Evolutionary conservation across 768 basidiomycete genomes (phyloP).

Genomic region (Tubosaeta brunneosetosa): DNA sequence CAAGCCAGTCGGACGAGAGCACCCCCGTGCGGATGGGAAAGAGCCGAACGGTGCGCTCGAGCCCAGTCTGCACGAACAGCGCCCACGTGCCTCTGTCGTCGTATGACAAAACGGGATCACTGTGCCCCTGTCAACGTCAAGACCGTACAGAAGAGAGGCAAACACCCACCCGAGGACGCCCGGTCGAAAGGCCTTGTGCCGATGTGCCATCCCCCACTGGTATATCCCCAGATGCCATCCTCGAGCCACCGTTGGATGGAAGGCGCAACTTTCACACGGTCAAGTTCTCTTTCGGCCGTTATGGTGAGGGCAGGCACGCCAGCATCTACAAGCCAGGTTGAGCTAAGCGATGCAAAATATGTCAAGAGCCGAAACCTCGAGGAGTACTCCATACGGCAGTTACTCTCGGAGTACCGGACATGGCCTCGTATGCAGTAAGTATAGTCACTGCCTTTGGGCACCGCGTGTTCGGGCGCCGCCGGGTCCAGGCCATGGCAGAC

Average conservation of each 20-base stretch:
- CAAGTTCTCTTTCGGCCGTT: too few relatives aligned
- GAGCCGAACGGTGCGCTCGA: conserved; percentile 67
- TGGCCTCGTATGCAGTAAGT: too few relatives aligned
- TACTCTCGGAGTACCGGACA: too few relatives aligned
- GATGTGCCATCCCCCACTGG: conserved; percentile 18
- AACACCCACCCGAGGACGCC: conserved; percentile 18
- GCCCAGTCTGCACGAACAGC: conserved; percentile 61
- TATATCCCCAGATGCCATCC: conserved; percentile 14
- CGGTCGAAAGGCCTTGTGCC: conserved; percentile 14
- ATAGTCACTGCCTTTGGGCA: too few relatives aligned
- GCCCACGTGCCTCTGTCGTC: conserved; percentile 26
- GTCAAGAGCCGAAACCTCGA: too few relatives aligned
- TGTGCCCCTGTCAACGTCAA: conserved; percentile 19
- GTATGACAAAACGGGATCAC: conserved; percentile 58
- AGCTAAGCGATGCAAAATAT: too few relatives aligned
- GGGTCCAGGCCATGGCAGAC: too few relatives aligned
- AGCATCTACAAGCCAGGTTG: too few relatives aligned
- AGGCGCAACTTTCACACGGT: too few relatives aligned
- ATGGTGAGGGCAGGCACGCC: too few relatives aligned
- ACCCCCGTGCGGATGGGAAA: conserved; percentile 85
- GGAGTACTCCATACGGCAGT: too few relatives aligned
- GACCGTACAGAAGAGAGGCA: neutral
- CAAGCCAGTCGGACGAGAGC: conserved; percentile 71
- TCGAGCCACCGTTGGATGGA: conserved; percentile 34
- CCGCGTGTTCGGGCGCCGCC: too few relatives aligned